Percentiles rank a stretch among this genome's conserved stretches.
Conservation (phyloP, 208 protist genomes). For the Acanthamoeba culbertsoni region DNA sequence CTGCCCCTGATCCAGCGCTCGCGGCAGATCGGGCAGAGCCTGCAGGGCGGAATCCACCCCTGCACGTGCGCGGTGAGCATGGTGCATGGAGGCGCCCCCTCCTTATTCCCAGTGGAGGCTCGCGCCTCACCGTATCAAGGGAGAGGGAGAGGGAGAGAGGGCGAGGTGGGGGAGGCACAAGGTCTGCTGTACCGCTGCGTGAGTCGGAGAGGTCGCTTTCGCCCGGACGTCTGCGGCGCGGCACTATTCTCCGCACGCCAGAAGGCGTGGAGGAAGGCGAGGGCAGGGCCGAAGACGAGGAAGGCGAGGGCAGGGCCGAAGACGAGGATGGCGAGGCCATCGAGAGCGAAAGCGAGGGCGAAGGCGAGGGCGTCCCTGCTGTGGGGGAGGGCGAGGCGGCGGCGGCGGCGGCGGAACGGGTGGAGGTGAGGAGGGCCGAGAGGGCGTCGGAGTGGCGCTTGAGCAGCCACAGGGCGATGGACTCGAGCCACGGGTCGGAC, state of each 20-base stretch:
- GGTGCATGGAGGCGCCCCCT: too few relatives aligned
- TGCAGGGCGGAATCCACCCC: background rate
- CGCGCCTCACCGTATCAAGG: too few relatives aligned
- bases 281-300: background rate
- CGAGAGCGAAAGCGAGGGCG: background rate
- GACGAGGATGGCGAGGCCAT: background rate
- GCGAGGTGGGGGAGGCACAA: too few relatives aligned
- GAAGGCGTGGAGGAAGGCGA: background rate
- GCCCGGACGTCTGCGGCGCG: background rate
- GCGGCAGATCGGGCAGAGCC: background rate
- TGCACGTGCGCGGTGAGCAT: background rate
- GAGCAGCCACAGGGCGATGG: constrained; percentile 46
- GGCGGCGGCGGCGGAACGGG: background rate
- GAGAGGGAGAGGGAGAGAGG: too few relatives aligned
- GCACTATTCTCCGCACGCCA: background rate
- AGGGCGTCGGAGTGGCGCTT: constrained; percentile 50
- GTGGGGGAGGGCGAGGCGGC: background rate
- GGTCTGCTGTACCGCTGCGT: background rate
- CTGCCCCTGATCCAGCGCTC: background rate
- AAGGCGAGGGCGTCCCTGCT: background rate
- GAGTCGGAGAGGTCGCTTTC: background rate
- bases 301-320: background rate
- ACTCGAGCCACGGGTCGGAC: constrained; percentile 13
- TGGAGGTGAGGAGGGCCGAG: constrained; percentile 19
- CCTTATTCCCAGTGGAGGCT: background rate